Evolutionary conservation across 108 stramenopile species (phyloP).

Genomic region (Schizochytrium sp.): DNA sequence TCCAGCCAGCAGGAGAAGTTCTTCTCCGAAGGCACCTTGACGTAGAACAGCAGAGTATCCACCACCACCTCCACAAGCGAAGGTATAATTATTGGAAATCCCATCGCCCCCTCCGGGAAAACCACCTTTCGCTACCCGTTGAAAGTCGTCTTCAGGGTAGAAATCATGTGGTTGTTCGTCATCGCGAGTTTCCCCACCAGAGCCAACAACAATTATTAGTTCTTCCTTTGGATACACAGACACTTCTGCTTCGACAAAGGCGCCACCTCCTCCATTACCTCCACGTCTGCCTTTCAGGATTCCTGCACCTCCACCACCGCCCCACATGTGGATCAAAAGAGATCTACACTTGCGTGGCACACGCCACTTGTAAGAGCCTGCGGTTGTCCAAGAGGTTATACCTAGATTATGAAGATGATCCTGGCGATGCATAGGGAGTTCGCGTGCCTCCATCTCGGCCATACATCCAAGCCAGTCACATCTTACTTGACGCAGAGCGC

Average conservation of each 20-base stretch:
- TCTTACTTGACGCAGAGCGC: conserved; percentile 68
- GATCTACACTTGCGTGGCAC: conserved; percentile 40
- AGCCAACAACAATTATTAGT: conserved; percentile 72
- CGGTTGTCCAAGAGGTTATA: conserved; percentile 56
- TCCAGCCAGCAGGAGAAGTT: conserved; percentile 70
- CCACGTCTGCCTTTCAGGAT: conserved; percentile 68
- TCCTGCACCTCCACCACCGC: conserved; percentile 74
- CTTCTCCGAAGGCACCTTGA: neutral
- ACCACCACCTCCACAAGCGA: conserved; percentile 76
- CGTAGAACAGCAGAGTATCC: conserved; percentile 69
- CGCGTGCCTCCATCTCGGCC: conserved; percentile 72
- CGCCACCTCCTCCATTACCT: conserved; percentile 75
- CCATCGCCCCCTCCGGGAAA: conserved; percentile 74
- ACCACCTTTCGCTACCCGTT: conserved; percentile 72
- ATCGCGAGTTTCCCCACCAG: conserved; percentile 69
- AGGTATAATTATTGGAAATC: conserved; percentile 70
- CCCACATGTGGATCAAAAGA: conserved; percentile 73
- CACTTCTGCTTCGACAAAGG: conserved; percentile 74
- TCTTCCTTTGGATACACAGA: conserved; percentile 64
- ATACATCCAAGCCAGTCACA: conserved; percentile 73
- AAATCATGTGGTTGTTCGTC: conserved; percentile 64
- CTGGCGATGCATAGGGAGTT: conserved; percentile 67
- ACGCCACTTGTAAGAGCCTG: conserved; percentile 66
- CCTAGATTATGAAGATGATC: neutral
- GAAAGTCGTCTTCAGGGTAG: conserved; percentile 66